Base-by-base conservation (phyloP, 495 filamentous ascomycete genomes). In the Daldinia decipiens region DNA sequence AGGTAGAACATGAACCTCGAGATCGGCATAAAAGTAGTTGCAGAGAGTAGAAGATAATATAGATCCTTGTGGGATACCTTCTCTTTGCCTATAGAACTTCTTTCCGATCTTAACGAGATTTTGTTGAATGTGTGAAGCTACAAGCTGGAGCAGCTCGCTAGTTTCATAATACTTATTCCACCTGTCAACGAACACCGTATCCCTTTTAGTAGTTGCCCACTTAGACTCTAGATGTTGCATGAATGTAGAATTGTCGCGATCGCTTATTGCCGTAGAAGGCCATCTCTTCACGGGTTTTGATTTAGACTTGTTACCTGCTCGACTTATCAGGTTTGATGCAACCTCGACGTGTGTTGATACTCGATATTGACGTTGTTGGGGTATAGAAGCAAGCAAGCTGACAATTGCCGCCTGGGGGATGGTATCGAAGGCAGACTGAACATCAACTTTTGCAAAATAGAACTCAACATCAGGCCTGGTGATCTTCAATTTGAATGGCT, bases 361-460 rank as follows among this genome's bases (percentile, higher is more conserved):
- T n/a, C 85, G 83, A 76, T 98, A 99, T 21, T 82, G 79, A 4
- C 87, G 79, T 62, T 91, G 85, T 6, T 86, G 84, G 17, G 91
- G 83, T 19, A 97, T 82, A 2, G 81, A 78, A 17, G 87, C 78
- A 52, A 96, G 84, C 15, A 98, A 77, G 24, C 77, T 68, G 56
- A 98, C 71, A n/a, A 98, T 80, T 4, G 84, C 84, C 39, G 84
- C 73, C 72, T 98, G 96, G 0, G 95, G 95, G 52, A 99, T 97
- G 0, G 92, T 97, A 76, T 99, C 95, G 76, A 97, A 99, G 59
- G 95, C 97, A 8, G 93, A 87, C 77, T 93, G 85, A 29, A 98
- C 93, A 77, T 99, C 95, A 13, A 97, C 82, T 77, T 98, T 99
- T 43, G 90, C 94, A 72, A 98, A 97, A 76, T 91, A 97, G 40